Base-by-base conservation (phyloP, 75 land plant genomes). In the Sequoiadendron giganteum region DNA sequence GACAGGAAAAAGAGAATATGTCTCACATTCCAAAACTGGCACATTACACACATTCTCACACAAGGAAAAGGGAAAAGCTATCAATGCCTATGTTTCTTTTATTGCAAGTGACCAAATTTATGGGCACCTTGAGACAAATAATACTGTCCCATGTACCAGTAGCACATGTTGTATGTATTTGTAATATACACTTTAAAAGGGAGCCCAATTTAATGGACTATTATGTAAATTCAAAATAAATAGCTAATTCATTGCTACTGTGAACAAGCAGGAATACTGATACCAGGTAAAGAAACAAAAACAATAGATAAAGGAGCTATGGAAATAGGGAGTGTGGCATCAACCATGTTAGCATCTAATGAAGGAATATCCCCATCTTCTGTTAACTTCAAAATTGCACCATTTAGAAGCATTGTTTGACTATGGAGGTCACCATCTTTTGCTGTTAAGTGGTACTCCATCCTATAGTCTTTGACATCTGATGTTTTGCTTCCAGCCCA, bases 331-430 rank as follows among this genome's bases (percentile, higher is more conserved):
- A 88, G 73, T 15, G 39, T 65, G 19, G 70, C 77, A 48, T 79
- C 43, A 14, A 86, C 87, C 32, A 55, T n/a, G 28, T 47, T 85
- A 5, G 95, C 93, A 11, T 80, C 28, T 45, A 95, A 80, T 1
- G 48, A 42, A 14, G 96, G 96, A 72, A 94, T 92, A 65, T 89
- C 88, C n/a, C 88, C 92, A 42, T 89, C 86, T 13, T 45, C 85
- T 6, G 90, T 87, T 52, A 90, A 80, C 73, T 88, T 65, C 84
- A 94, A 73, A 16, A 88, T 91, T 10, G 21, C 58, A 0, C 94
- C 96, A 91, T 95, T 95, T 38, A 95, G 91, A 32, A 95, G 86
- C 93, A 93, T 89, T 39, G 86, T 90, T 88, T 89, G 92, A 84
- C 95, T 91, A 75, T 85, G 70, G 14, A 95, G 90, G 81, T 92